Evolutionary conservation across 148 eudicot species (phyloP), one percentile per base, ranked within the genome.

Genomic region (Talinum fruticosum): DNA sequence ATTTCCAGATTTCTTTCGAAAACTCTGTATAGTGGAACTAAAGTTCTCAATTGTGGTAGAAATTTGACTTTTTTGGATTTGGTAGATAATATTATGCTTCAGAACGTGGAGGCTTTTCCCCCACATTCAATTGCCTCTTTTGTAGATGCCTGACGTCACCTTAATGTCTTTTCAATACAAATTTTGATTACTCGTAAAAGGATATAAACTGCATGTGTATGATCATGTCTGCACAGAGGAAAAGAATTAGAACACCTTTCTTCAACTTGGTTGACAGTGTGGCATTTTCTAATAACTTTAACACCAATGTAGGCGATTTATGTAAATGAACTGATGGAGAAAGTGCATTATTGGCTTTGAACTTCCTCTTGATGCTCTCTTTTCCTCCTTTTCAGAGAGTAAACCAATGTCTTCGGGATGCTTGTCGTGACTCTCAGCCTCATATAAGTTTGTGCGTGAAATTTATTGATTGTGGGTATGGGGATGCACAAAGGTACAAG

Each of bases 351-450:
- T 38, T n/a, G 21, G 26, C 51, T 69, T 68, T 74, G 49, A 21
- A 67, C 51, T 53, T 62, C 66, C 32, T 41, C 6, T n/a, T 69
- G n/a, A 12, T 51, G 23, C 16, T 51, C 29, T 69, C 59, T 15
- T 37, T 66, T 12, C 28, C 19, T 35, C 66, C 53, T 29, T 77
- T 61, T 72, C 82, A 93, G 97, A 86, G 95, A 84, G 97, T 93
- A 61, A 93, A 93, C 77, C 90, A 89, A 75, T 93, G 97, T 81
- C 85, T 93, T 75, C 88, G 90, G 71, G 81, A 86, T 83, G 93
- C 91, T 21, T 93, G 97, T 73, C 83, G 59, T 45, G 14, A 51
- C 3, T 82, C 87, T 51, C 62, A 70, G 15, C 80, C 87, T 51
- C 62, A 70, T 10, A 66, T 79, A 14, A 1, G 1, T 3, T 41